These are phyloP conservation scores for Candida piceae DNA, from an alignment of 805 yeast genomes.

Conservation along the genomic window DNA sequence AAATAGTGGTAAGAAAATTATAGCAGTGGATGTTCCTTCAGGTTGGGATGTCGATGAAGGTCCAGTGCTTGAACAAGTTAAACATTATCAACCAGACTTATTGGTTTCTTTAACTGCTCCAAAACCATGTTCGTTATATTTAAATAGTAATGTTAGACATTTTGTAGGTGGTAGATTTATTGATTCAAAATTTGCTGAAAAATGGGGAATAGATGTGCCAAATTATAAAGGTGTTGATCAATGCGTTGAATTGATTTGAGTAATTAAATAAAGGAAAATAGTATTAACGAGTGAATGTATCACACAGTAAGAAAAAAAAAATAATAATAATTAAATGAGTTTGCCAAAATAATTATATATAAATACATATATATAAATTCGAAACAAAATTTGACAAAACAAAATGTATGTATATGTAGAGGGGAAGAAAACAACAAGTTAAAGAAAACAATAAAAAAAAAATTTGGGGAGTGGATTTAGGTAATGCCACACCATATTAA, in stretches of 20 bases:
- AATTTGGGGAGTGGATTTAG: no score
- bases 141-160: conserved; percentile 46
- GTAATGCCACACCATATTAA: no score
- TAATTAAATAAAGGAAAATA: no score
- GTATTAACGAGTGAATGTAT: no score
- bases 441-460: no score
- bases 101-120: conserved; percentile 90
- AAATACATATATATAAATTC: no score
- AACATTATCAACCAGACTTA: conserved; percentile 48
- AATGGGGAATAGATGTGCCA: conserved; percentile 67
- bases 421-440: no score
- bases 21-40: conserved; percentile 87
- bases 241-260: conserved; percentile 31
- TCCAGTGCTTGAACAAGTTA: conserved; percentile 40
- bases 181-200: conserved; percentile 56
- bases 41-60: conserved; percentile 97
- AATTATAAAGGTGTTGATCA: conserved; percentile 55
- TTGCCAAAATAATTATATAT: no score
- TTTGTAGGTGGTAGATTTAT: conserved; percentile 91
- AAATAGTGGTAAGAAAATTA: conserved; percentile 45
- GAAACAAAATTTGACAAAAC: no score
- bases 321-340: no score
- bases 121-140: conserved; percentile 69
- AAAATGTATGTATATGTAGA: no score
- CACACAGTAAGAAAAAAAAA: no score